Base-by-base conservation (phyloP, 2,329 filamentous ascomycete genomes). In the Cladosporium sp. region DNA sequence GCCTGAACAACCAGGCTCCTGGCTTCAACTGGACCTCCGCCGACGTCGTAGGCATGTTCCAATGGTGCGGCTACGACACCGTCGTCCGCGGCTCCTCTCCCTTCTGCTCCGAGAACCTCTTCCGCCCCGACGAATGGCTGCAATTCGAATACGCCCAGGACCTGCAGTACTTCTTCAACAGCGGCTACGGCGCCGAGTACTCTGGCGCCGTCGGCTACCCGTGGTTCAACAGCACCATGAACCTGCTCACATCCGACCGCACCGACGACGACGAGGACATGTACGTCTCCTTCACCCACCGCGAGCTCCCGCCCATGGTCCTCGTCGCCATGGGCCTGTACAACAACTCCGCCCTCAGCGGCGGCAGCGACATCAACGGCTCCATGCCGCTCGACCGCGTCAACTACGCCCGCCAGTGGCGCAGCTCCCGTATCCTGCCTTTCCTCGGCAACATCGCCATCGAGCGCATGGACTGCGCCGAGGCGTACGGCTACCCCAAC, bases 21-120 rank as follows among this genome's bases (percentile, higher is more conserved):
- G 69, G 62, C 0, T 84, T 87, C 66, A 82, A 85, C 67, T 84
- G 86, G 67, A 84, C 80, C 0, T 66, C 74, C 18, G 71, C 75
- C 43, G 83, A 87, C 58, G 73, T 87, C 12, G 79, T 83, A 47
- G 83, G 77, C 30, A 82, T 87, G 43, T 82, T 83, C 0, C 86
- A 87, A 58, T 72, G 86, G n/a, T 88, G 84, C 58, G 84, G 82
- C 3, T 88, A 85, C 53, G 84, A 88, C 59, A 82, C 78, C 3
- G 84, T 87, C 59, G 85, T 87, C 56, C 80, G 74, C 0, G 83
- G 84, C 1, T 69, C 68, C 2, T 85, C 80, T 4, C 80, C 82
- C 0, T 86, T 80, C 71, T 87, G 84, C 62, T 74, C 79, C 47
- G 70, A 80, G 0, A 70, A 71, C 44, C 71, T 84, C 13, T 83